Base-by-base conservation (phyloP, 2,329 filamentous ascomycete genomes). In the Aspergillus chevalieri region DNA sequence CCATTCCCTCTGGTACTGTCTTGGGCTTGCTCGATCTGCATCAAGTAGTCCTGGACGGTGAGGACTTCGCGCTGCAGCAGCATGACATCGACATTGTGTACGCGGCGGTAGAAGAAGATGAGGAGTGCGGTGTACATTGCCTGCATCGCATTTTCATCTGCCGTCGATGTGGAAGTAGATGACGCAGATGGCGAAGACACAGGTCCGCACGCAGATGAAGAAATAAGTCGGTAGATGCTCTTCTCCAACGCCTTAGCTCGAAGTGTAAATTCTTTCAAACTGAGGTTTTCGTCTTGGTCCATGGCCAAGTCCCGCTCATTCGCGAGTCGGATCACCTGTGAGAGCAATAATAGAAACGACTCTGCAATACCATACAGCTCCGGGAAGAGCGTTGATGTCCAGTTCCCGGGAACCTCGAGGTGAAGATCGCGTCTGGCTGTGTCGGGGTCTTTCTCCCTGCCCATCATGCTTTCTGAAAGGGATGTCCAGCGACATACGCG, bases 291-390 rank as follows among this genome's bases (percentile, higher is more conserved):
- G 19, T 36, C 26, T 6, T 43, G 24, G 3, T 38, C 44, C 19
- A 57, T 48, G 2, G 55, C 53, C 1, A 57, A 10, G 14, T 58
- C 53, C 14, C 56, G 47, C 36, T 58, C 56, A 15, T 58, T 58
- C 3, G 55, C 55, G 12, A 57, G 46, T 3, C 56, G 50, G 4
- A 58, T 53, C 2, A 58, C 55, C 22, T 58, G 55, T 3, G 55
- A 58, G 5, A 57, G 30, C 12, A 55, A 42, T 50, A 56, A 53
- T 4, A 59, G 26, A 19, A 57, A 59, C 12, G 51, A 51, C 19
- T 56, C 53, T 1, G 52, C 46, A 21, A 57, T 47, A 2, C 53
- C 55, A 26, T 55, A 57, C 30, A 59, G 43, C 9, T 55, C 46
- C 2, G 55, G 55, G n/a, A 56, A 57, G 1, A 59, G 38, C 0